Evolutionary conservation across 805 yeast genomes (phyloP).

Genomic region (Saccharomycopsis sp.): DNA sequence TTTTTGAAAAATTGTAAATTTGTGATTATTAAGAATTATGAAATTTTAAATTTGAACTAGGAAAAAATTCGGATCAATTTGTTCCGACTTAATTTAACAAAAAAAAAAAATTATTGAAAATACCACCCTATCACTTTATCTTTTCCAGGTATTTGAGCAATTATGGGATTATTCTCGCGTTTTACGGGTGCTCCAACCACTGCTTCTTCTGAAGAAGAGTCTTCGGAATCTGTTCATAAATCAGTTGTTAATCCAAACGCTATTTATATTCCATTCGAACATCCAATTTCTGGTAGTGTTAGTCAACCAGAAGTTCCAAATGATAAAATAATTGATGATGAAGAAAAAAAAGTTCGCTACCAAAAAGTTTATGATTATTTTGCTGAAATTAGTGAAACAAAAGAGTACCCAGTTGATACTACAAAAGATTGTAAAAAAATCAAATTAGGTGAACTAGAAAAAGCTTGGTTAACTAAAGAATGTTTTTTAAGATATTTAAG

Average conservation of each 20-base stretch:
- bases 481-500: conserved; percentile 83
- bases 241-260: not conserved
- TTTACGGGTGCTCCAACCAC: not conserved
- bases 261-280: conserved; percentile 38
- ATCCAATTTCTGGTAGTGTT: conserved; percentile 42
- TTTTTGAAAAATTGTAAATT: no score
- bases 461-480: conserved; percentile 89
- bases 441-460: conserved; percentile 42
- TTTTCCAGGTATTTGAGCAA: not conserved
- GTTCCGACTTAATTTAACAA: no score
- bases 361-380: conserved; percentile 33
- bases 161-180: conserved; percentile 13
- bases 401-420: no score
- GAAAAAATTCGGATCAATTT: no score
- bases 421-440: conserved; percentile 27
- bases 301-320: conserved; percentile 32
- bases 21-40: no score
- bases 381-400: conserved; percentile 18
- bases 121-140: no score
- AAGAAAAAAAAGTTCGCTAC: conserved; percentile 47
- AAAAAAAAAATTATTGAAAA: no score
- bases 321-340: conserved; percentile 30
- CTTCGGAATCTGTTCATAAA: not conserved
- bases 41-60: no score
- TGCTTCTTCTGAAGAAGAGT: not conserved